These are phyloP conservation scores for Dothidotthia symphoricarpi DNA, from an alignment of 2,329 filamentous ascomycete genomes.

Conservation along the genomic window DNA sequence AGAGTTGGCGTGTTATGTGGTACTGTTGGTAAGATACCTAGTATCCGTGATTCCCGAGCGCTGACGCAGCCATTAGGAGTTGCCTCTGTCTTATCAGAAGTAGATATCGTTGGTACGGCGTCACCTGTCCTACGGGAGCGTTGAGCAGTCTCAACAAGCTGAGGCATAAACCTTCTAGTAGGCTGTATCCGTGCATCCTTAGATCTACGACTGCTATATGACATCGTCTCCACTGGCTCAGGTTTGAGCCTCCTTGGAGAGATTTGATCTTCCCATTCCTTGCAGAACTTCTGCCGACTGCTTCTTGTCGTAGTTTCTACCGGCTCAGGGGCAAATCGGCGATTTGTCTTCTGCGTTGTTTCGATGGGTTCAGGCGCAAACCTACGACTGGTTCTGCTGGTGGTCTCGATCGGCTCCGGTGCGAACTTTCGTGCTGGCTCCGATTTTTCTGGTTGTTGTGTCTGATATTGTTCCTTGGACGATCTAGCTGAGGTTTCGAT, in stretches of 20 bases:
- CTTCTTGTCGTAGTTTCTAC: constrained; percentile 29
- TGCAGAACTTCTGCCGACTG: constrained; percentile 29
- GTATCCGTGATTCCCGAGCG: constrained; percentile 40
- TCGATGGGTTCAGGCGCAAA: constrained; percentile 44
- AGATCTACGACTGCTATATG: constrained; percentile 19
- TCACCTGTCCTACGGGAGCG: constrained; percentile 68
- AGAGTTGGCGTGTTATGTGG: constrained; percentile 37
- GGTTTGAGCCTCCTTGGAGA: constrained; percentile 28
- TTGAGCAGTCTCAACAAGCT: constrained; percentile 77
- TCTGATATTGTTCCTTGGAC: constrained; percentile 68
- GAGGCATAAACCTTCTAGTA: constrained; percentile 65
- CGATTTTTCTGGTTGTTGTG: constrained; percentile 29
- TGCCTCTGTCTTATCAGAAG: constrained; percentile 70
- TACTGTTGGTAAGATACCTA: constrained; percentile 52
- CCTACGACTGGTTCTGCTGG: constrained; percentile 53
- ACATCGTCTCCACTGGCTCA: constrained; percentile 30
- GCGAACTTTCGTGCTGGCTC: constrained; percentile 55
- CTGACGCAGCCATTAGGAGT: constrained; percentile 50
- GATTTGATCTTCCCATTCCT: constrained; percentile 27
- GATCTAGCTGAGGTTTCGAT: constrained; percentile 33
- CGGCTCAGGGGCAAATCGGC: constrained; percentile 27
- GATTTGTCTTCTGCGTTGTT: constrained; percentile 43
- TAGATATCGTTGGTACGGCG: constrained; percentile 59
- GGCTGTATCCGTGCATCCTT: constrained; percentile 28
- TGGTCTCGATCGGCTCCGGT: constrained; percentile 72